Conservation (phyloP, 208 protist species). For the Leishmania mexicana region DNA sequence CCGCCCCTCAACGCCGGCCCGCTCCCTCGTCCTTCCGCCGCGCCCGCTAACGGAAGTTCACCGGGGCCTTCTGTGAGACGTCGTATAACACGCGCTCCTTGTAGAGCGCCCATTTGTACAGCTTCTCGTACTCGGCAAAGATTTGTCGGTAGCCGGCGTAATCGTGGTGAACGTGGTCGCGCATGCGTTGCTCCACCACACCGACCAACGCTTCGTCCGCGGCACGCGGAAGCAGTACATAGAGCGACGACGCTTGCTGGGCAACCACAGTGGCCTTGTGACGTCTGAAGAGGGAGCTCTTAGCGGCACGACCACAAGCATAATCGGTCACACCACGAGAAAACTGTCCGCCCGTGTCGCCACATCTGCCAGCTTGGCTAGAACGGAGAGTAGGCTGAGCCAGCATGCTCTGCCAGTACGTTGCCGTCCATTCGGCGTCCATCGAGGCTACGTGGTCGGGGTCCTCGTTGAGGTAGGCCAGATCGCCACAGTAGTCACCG, state of each 20-base stretch:
- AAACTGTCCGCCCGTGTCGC: background rate
- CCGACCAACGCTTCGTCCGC: conserved; percentile 16
- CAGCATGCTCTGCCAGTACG: conserved; percentile 64
- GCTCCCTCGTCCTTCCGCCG: background rate
- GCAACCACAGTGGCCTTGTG: conserved; percentile 29
- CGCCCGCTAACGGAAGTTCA: conserved; percentile 9
- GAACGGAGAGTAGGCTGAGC: background rate
- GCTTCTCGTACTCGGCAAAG: conserved; percentile 44
- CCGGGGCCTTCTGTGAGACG: conserved; percentile 17
- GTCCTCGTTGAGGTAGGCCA: conserved; percentile 62
- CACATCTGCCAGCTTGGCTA: background rate
- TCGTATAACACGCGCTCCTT: conserved; percentile 39
- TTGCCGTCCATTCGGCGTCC: conserved; percentile 48
- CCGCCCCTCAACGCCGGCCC: background rate
- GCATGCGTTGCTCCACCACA: conserved; percentile 23
- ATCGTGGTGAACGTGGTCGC: conserved; percentile 29
- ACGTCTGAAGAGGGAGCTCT: conserved; percentile 20
- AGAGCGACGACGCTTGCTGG: conserved; percentile 18
- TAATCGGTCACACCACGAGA: background rate
- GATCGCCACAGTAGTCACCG: conserved; percentile 78
- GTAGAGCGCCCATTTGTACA: conserved; percentile 49
- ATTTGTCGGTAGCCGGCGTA: conserved; percentile 39
- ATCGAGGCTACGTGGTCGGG: conserved; percentile 64
- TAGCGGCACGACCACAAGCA: background rate
- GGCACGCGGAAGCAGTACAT: conserved; percentile 22